phyloP scores from a whole-genome alignment of 2,329 filamentous ascomycete species.

The Colletotrichum lupini region DNA sequence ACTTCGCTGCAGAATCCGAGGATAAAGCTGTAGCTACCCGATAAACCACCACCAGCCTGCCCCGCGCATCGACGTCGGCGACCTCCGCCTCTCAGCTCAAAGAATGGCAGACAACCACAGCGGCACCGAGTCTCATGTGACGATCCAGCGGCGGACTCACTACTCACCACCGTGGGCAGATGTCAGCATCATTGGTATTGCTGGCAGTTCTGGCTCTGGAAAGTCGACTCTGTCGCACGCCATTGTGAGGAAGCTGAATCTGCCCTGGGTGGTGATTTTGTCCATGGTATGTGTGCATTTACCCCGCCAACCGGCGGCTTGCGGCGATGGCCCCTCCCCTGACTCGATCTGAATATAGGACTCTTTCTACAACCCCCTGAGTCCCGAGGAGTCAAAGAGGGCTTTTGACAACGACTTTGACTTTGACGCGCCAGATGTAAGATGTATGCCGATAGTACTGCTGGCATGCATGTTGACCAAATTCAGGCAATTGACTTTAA shows the following conservation, averaged over 20 bases:
- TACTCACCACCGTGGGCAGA: constrained; percentile 97
- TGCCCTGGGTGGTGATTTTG: constrained; percentile 98
- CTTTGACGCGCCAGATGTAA: constrained; percentile 86
- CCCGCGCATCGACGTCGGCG: constrained; percentile 12
- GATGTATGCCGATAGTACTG: neutral
- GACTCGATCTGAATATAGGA: constrained; percentile 66
- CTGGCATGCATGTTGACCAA: constrained; percentile 1
- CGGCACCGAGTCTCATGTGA: constrained; percentile 51
- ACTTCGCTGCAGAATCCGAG: constrained; percentile 18
- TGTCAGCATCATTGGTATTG: constrained; percentile 95
- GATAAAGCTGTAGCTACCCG: constrained; percentile 22
- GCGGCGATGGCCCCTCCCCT: neutral
- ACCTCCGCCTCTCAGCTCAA: constrained; percentile 17
- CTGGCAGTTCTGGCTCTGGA: constrained; percentile 91
- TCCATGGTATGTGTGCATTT: constrained; percentile 77
- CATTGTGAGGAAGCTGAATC: constrained; percentile 87
- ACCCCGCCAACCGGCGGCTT: constrained; percentile 22
- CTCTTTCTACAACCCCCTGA: constrained; percentile 95
- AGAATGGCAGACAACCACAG: constrained; percentile 29
- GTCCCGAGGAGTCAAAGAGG: constrained; percentile 78
- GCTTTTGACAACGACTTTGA: constrained; percentile 95
- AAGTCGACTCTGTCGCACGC: constrained; percentile 95
- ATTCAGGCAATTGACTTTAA: constrained; percentile 89
- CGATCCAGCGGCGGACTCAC: constrained; percentile 71
- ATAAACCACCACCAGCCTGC: neutral